Percentiles rank a stretch among this genome's conserved stretches.
These are phyloP conservation scores for Spinacia oleracea DNA, from an alignment of 179 eudicot genomes.

Conservation along the genomic window DNA sequence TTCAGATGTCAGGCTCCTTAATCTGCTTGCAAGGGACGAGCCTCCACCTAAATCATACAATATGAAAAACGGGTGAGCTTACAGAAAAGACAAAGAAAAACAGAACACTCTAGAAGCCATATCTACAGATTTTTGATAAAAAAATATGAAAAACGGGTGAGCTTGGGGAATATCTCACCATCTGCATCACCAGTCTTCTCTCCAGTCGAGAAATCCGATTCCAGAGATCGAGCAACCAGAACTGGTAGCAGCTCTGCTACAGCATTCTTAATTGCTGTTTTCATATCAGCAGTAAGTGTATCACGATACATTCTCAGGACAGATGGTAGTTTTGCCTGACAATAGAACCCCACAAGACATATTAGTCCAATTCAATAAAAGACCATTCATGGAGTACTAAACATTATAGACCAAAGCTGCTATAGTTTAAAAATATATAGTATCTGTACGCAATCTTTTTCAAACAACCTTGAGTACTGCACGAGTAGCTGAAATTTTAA, in stretches of 20 bases:
- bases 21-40: conserved; percentile 84
- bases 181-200: conserved; percentile 79
- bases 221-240: conserved; percentile 60
- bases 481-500: background rate
- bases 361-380: background rate
- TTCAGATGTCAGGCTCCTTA: conserved; percentile 89
- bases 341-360: conserved; percentile 23
- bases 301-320: conserved; percentile 94
- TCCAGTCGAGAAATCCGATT: conserved; percentile 63
- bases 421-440: background rate
- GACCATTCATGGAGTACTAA: background rate
- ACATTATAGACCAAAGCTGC: background rate
- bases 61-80: too few relatives aligned
- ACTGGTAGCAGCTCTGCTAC: conserved; percentile 87
- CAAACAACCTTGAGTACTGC: background rate
- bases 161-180: conserved; percentile 44
- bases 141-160: background rate
- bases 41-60: conserved; percentile 75
- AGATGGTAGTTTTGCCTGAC: conserved; percentile 90
- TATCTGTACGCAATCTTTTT: background rate
- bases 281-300: conserved; percentile 92
- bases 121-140: background rate
- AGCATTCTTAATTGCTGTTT: conserved; percentile 74
- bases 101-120: background rate
- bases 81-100: background rate